Evolutionary conservation across 2,329 filamentous ascomycete species (phyloP), one percentile per base, ranked within the genome.

Genomic region (Colletotrichum musicola): DNA sequence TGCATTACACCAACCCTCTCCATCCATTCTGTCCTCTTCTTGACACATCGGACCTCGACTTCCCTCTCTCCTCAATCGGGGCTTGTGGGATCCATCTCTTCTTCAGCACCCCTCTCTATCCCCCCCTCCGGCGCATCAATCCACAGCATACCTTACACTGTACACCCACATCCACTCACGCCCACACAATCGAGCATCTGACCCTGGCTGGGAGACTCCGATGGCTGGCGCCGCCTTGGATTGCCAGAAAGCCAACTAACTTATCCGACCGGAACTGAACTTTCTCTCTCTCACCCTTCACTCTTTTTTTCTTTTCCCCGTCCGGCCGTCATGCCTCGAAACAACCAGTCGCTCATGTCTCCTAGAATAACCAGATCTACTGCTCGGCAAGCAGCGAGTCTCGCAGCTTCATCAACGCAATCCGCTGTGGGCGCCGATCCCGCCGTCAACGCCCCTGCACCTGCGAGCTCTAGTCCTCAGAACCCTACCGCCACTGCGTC

Each of bases 281-380:
- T 9, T 10, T 35, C 30, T 35, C 30, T 35, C 30, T 57, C 59
- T 64, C 27, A 49, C 55, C 57, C 62, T 63, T 72, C 22, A 25
- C 22, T 25, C 22, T 4, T 64, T 50, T 50, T 57, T 56, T 51
- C n/a, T 56, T 58, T 47, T 40, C 7, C 1, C 10, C 7, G 6
- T 35, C 30, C 30, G 50, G 63, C 50, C 51, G 63, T 53, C 57
- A 68, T 69, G 64, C 64, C 59, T 67, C 64, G 46, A 27, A 63
- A 72, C 71, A 75, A 65, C 73, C 72, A 76, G 78, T 80, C 79
- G 91, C 93, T 95, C 90, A 98, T 97, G 94, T 93, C 93, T 89
- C 86, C 90, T 89, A 98, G 95, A 93, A 91, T 96, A 77, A 98
- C 95, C 87, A 94, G 95, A 86, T 96, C 95, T 77, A 92, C 95